These are phyloP conservation scores for Cladosporium phlei DNA, from an alignment of 2,329 filamentous ascomycete species.

Conservation along the genomic window DNA sequence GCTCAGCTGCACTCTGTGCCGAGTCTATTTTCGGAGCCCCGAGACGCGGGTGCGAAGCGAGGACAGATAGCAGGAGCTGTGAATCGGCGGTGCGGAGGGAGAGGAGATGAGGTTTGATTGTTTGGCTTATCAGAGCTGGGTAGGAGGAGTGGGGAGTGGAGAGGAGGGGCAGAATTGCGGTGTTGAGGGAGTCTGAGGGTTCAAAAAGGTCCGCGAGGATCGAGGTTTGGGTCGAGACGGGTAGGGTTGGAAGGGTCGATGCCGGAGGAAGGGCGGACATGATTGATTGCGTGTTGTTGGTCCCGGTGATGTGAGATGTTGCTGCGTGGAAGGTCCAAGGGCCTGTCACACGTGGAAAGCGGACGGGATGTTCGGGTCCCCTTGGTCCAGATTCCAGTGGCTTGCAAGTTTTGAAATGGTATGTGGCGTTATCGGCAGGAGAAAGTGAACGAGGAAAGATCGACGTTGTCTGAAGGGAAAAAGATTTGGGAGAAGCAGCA, in stretches of 20 bases:
- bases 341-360: background rate
- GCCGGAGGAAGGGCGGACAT: slow-evolving; percentile 52
- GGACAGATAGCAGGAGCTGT: slow-evolving; percentile 62
- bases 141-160: slow-evolving; percentile 62
- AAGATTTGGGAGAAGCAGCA: no score
- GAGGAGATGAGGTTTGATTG: slow-evolving; percentile 60
- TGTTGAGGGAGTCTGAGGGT: slow-evolving; percentile 69
- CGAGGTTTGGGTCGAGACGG: slow-evolving; percentile 50
- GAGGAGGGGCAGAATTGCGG: slow-evolving; percentile 65
- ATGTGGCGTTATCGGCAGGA: no score
- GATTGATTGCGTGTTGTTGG: background rate
- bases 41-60: slow-evolving; percentile 77
- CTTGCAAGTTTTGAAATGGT: no score
- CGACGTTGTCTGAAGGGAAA: no score
- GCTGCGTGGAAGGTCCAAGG: background rate
- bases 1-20: slow-evolving; percentile 73
- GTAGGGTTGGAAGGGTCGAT: slow-evolving; percentile 51
- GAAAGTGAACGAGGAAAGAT: no score
- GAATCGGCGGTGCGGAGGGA: slow-evolving; percentile 53
- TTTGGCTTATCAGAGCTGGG: slow-evolving; percentile 60
- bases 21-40: slow-evolving; percentile 80
- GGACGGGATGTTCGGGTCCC: no score
- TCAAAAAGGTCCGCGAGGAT: slow-evolving; percentile 81
- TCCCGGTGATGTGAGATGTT: background rate
- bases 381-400: no score